Conservation (phyloP, 768 basidiomycete species). For the Hericium rajendrae region DNA sequence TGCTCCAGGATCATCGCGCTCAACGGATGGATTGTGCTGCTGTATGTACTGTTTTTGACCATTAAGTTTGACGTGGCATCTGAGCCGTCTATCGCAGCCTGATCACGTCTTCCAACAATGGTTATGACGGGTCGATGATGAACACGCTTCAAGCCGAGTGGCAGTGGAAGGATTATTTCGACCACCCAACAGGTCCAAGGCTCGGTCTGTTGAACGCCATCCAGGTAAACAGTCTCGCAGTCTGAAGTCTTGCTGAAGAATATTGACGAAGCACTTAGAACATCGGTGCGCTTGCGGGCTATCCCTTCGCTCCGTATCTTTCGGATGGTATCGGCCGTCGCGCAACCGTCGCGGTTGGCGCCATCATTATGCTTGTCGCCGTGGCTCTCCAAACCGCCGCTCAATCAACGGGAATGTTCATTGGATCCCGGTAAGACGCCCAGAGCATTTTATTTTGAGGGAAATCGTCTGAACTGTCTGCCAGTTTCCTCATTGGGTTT, state of each 20-base stretch:
- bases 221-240: conserved; percentile 44
- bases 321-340: conserved; percentile 68
- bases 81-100: conserved; percentile 30
- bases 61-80: background rate
- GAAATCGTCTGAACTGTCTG: background rate
- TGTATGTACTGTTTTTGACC: conserved; percentile 30
- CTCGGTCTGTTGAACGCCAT: conserved; percentile 27
- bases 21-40: conserved; percentile 60
- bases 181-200: conserved; percentile 11
- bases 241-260: conserved; percentile 36
- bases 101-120: conserved; percentile 68
- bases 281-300: conserved; percentile 58
- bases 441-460: background rate
- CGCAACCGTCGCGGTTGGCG: conserved; percentile 55
- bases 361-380: conserved; percentile 59
- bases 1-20: background rate
- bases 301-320: conserved; percentile 62
- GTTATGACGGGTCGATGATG: conserved; percentile 75
- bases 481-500: conserved; percentile 63
- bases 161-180: conserved; percentile 57
- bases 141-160: conserved; percentile 63
- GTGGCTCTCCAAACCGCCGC: conserved; percentile 62
- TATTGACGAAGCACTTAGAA: conserved; percentile 25
- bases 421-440: conserved; percentile 53
- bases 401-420: conserved; percentile 70